These are phyloP conservation scores for Phycomyces blakesleeanus DNA, from an alignment of 192 early-diverging fungal genomes.

Conservation along the genomic window DNA sequence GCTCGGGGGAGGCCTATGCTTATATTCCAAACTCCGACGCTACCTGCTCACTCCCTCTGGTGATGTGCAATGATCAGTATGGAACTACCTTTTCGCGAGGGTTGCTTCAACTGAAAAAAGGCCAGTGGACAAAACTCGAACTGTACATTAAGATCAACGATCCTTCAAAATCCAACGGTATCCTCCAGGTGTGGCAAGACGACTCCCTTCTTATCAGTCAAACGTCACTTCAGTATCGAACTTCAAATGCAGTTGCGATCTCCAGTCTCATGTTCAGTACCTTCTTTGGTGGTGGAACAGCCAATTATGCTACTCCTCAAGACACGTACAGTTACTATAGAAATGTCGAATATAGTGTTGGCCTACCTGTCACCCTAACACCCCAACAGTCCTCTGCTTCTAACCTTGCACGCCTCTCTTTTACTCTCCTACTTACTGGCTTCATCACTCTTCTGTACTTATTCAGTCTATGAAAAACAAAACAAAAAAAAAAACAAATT, in stretches of 20 bases:
- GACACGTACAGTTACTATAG: conserved; percentile 36
- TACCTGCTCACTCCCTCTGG: conserved; percentile 29
- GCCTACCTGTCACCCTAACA: conserved; percentile 23
- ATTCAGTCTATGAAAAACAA: no score
- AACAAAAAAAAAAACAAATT: no score
- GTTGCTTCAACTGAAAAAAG: conserved; percentile 32
- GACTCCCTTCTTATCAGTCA: conserved; percentile 25
- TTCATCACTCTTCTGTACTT: no score
- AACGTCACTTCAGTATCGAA: conserved; percentile 33
- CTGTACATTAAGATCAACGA: conserved; percentile 39
- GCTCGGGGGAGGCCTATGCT: conserved; percentile 32
- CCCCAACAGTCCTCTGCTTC: background rate
- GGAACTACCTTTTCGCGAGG: conserved; percentile 46
- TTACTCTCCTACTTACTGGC: no score
- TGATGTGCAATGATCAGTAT: conserved; percentile 40
- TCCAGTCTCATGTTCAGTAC: conserved; percentile 44
- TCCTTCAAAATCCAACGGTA: conserved; percentile 28
- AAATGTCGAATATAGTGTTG: conserved; percentile 36
- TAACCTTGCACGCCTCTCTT: no score
- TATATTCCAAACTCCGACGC: conserved; percentile 37
- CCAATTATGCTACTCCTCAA: conserved; percentile 33
- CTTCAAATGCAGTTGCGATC: conserved; percentile 38
- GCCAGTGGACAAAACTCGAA: conserved; percentile 36
- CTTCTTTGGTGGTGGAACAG: conserved; percentile 43
- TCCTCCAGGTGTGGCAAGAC: conserved; percentile 37